Base-by-base conservation (phyloP, 2,329 filamentous ascomycete genomes). In the Basipetospora chlamydospora region DNA sequence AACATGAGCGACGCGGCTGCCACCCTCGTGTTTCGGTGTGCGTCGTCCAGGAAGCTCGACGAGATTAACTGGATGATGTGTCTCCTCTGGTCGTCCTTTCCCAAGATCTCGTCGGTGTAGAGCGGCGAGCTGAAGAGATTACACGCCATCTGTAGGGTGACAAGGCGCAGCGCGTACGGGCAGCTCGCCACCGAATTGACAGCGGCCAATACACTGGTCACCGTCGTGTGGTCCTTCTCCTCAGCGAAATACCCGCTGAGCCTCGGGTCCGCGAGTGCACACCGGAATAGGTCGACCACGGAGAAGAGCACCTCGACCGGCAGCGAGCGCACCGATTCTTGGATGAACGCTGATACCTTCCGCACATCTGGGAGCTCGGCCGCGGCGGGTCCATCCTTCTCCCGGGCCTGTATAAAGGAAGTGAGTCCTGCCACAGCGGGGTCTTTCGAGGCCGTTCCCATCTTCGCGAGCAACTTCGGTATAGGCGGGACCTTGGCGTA, bases 191-290 rank as follows among this genome's bases (percentile, higher is more conserved):
- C 63, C 5, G 60, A 53, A 43, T 70, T 75, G 30, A 84, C 70
- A 26, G 71, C 59, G 3, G 68, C 56, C 3, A 85, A 52, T 3
- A 94, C 56, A 0, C 69, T 61, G 23, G 66, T 51, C 11, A 88
- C 60, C 0, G 80, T 84, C 36, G 59, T 57, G 39, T 82, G 76
- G 7, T 63, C 62, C 12, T 63, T 53, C 53, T 95, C 84, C 51
- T 90, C 80, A 1, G 83, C 83, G 43, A 86, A 86, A 57, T 76
- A 92, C 13, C 80, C 80, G 42, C 81, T 84, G 12, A 94, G 65
- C 26, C 87, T 74, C 0, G 78, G 65, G 47, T 96, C 88, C 10
- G 77, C 64, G 39, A 94, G 70, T 1, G 81, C 72, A 43, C 82
- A 72, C 16, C 90, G 73, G 35, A 94, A 69, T 2, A 98, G 68